phyloP scores from a whole-genome alignment of 2,329 filamentous ascomycete species.

The Colletotrichum sojae region DNA sequence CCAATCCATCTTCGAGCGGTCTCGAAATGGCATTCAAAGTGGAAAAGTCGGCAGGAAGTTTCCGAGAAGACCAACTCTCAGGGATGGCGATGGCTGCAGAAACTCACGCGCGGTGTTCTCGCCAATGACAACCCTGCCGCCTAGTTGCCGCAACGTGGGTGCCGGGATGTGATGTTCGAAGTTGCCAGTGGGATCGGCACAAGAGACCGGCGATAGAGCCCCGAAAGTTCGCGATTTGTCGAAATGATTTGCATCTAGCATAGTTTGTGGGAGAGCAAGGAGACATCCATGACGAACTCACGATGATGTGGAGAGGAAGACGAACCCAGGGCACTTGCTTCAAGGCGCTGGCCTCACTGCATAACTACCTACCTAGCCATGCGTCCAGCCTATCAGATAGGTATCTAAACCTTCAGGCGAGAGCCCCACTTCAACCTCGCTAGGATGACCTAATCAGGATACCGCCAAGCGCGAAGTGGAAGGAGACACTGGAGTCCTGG shows the following conservation, averaged over 20 bases:
- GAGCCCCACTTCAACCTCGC: slow-evolving; percentile 10
- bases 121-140: slow-evolving; percentile 7
- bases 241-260: slow-evolving; percentile 11
- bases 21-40: not conserved
- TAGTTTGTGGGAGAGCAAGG: no score
- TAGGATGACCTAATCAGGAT: not conserved
- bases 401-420: no score
- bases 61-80: not conserved
- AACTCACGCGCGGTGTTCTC: not conserved
- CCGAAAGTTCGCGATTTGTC: not conserved
- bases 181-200: no score
- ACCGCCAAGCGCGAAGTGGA: not conserved
- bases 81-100: not conserved
- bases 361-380: no score
- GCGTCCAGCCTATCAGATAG: no score
- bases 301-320: slow-evolving; percentile 7
- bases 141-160: slow-evolving; percentile 11
- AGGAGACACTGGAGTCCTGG: not conserved
- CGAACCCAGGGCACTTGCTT: no score
- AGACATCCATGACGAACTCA: no score
- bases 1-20: not conserved
- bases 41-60: not conserved
- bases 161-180: not conserved
- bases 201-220: not conserved
- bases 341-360: no score